Conservation (phyloP, 2,329 filamentous ascomycete species). For the Hirsutella thompsonii region DNA sequence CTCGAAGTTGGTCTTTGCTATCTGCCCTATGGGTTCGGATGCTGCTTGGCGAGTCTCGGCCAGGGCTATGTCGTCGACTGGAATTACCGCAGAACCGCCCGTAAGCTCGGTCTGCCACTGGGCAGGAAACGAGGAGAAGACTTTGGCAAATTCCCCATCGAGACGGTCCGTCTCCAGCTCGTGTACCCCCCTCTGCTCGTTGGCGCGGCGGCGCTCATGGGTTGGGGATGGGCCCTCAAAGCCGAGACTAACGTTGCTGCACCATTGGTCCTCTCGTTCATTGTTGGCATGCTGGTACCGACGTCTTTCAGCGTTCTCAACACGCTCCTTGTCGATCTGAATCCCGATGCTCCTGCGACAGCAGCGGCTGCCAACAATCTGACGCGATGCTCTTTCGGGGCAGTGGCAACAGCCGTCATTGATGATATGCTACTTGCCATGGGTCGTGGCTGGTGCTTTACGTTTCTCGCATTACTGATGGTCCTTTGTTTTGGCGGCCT, state of each 20-base stretch:
- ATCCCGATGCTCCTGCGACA: slow-evolving; percentile 46
- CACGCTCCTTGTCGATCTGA: slow-evolving; percentile 50
- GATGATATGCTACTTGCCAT: slow-evolving; percentile 42
- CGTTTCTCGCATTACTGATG: slow-evolving; percentile 40
- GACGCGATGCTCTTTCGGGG: slow-evolving; percentile 47
- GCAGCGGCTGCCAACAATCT: slow-evolving; percentile 53
- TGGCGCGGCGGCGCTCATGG: slow-evolving; percentile 37
- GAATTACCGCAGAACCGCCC: slow-evolving; percentile 60
- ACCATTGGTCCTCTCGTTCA: slow-evolving; percentile 41
- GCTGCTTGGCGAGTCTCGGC: slow-evolving; percentile 31
- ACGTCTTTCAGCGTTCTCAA: slow-evolving; percentile 52
- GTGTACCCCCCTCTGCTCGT: slow-evolving; percentile 40
- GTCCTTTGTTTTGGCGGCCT: slow-evolving; percentile 34
- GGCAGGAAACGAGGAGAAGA: slow-evolving; percentile 43
- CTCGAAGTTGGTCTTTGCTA: slow-evolving; percentile 41
- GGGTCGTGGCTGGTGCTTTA: slow-evolving; percentile 51
- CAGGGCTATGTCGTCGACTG: slow-evolving; percentile 48
- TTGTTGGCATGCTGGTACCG: slow-evolving; percentile 44
- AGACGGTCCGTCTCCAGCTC: slow-evolving; percentile 39
- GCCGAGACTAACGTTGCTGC: slow-evolving; percentile 36
- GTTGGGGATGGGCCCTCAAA: slow-evolving; percentile 46
- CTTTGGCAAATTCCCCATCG: slow-evolving; percentile 38
- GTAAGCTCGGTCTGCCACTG: slow-evolving; percentile 45
- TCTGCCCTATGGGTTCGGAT: slow-evolving; percentile 39
- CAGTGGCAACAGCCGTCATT: slow-evolving; percentile 44